Base-by-base conservation (phyloP, 2,329 filamentous ascomycete genomes). In the Coniochaeta pulveracea region DNA sequence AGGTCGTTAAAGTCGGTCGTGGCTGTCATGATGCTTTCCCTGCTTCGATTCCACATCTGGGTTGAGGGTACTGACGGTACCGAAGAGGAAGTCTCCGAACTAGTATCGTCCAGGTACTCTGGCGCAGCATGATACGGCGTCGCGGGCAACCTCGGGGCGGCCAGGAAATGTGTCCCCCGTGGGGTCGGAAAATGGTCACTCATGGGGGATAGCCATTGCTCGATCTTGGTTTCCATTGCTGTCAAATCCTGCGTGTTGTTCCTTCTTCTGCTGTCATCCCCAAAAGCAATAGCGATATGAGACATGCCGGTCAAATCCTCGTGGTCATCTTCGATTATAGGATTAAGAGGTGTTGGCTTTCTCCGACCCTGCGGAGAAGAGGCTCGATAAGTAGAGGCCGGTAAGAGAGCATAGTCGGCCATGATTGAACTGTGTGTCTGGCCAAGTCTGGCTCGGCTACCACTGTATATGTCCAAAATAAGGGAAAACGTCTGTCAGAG, bases 1-100 rank as follows among this genome's bases (percentile, higher is more conserved):
- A 94, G 62, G 47, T 93, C 85, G 55, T 93, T 84, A 47, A 89
- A 89, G 42, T 85, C 79, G 44, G 73, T 83, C 41, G 69, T 68
- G 45, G 75, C 72, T 43, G 79, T 79, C 52, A 69, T 62, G 45
- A 66, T 58, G 61, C 70, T 80, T 46, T 64, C 63, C 45, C 74
- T 65, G 41, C 54, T 66, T n/a, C n/a, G n/a, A 41, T 70, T 77
- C 81, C 80, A 77, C 17, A 64, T 65, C 41, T 71, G 66, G 15
- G 71, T 73, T 25, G 64, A 69, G 8, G 60, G 64, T 46, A 64
- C 66, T 25, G 64, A 69, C 6, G 60, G 64, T 46, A 64, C 66
- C 34, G 64, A 73, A 37, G 70, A 72, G 33, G 57, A 63, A n/a
- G 47, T 42, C 19, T 47, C 39, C 10, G 51, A 55, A 23, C 58